phyloP scores from a whole-genome alignment of 2,329 filamentous ascomycete genomes.

The Alternaria triticimaculans region DNA sequence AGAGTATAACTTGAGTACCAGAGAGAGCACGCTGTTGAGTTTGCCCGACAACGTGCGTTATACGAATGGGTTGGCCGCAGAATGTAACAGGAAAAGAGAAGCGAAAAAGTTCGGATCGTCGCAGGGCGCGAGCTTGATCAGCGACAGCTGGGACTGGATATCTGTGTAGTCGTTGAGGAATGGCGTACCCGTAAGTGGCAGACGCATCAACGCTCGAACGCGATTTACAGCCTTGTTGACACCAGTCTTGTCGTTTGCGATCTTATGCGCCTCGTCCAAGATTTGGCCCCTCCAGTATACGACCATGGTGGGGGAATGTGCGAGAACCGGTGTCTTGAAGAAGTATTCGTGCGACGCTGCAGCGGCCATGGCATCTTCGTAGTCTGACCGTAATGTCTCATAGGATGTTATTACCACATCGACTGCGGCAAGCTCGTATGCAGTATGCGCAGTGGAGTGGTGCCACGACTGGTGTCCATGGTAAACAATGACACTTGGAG shows the following conservation, averaged over 20 bases:
- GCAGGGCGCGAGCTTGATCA: not conserved
- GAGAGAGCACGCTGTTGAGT: not conserved
- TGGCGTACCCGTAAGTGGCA: not conserved
- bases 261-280: not conserved
- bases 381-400: not conserved
- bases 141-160: not conserved
- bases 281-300: not conserved
- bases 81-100: not conserved
- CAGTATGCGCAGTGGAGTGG: not conserved
- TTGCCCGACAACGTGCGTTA: not conserved
- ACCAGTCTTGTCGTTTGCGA: not conserved
- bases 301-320: not conserved
- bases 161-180: not conserved
- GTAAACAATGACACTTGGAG: not conserved
- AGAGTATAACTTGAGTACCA: not conserved
- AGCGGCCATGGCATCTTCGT: not conserved
- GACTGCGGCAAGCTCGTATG: not conserved
- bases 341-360: not conserved
- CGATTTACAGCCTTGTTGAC: not conserved
- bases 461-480: not conserved
- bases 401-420: not conserved
- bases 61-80: not conserved
- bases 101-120: not conserved
- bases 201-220: not conserved
- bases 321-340: not conserved